Base-by-base conservation (phyloP, 345 rosid genomes). In the Hibiscus syriacus region DNA sequence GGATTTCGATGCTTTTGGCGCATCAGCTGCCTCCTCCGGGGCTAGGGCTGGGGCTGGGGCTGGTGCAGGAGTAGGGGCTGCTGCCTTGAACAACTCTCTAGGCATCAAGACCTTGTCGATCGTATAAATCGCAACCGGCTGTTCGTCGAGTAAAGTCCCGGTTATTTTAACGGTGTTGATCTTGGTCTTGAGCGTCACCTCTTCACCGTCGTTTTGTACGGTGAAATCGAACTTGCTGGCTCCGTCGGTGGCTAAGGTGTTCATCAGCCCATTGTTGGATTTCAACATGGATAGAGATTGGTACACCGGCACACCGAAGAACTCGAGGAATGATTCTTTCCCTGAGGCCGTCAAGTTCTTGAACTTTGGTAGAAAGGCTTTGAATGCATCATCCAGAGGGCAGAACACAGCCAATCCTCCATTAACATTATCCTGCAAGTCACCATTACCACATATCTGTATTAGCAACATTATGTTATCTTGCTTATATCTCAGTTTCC, bases 381-480 rank as follows among this genome's bases (percentile, higher is more conserved):
- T 92, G 83, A 95, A 86, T 32, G 96, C 74, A 69, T 86, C 97
- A 36, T 95, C 99, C 50, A 83, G 73, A 26, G 99, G 99, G 78
- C 99, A 95, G 71, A 92, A 92, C 73, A 86, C 90, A 6, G 99
- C 90, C 77, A 95, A 81, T 71, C 99, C 99, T 81, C 98, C 97
- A 17, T 74, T 86, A 22, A 80, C 19, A 71, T 71, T 81, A 64
- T 83, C 92, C 99, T 94, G 85, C 36, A 66, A 69, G n/a, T 20
- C 8, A 55, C 52, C 16, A 53, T 20, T 59, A 62, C 43, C 23
- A 17, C 19, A 16, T 22, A 7, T 67, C 49, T 38, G 39, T 55
- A 43, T 26, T 14, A 50, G 39, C 39, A 36, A 36, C 7, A 11
- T 36, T 10, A 36, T 1, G 39, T 8, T 36, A n/a, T n/a, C n/a